Evolutionary conservation across 257 asterid genomes (phyloP).

Genomic region (Striga asiatica): DNA sequence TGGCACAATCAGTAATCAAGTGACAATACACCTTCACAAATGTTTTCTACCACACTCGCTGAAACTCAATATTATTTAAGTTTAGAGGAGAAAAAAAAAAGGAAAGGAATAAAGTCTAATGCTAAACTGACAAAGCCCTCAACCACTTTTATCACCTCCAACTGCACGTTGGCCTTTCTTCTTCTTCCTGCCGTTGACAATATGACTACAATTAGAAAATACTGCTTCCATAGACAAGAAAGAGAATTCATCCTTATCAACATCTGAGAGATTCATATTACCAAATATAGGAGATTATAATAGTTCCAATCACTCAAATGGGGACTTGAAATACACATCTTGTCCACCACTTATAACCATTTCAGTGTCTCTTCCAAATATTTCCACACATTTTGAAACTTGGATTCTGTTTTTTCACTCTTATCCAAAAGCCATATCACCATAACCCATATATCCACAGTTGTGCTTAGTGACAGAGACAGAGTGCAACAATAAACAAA

Average conservation of each 20-base stretch:
- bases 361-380: neutral
- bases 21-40: conserved; percentile 2
- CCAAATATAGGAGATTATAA: neutral
- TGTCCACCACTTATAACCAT: neutral
- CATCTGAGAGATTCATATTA: too few relatives aligned
- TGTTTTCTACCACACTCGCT: neutral
- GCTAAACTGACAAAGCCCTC: conserved; percentile 93
- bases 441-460: neutral
- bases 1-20: neutral
- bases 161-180: conserved; percentile 73
- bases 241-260: conserved; percentile 5
- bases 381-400: neutral
- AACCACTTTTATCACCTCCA: conserved; percentile 73
- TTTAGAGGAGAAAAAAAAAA: neutral
- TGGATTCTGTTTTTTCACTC: neutral
- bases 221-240: too few relatives aligned
- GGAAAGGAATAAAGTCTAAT: conserved; percentile 13
- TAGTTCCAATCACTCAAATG: neutral
- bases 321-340: neutral
- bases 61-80: neutral
- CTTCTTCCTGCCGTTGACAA: conserved; percentile 48
- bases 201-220: too few relatives aligned
- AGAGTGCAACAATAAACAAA: too few relatives aligned
- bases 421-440: neutral
- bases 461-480: too few relatives aligned